Evolutionary conservation across 108 stramenopile species (phyloP).

Genomic region (Chaetoceros tenuissimus): DNA sequence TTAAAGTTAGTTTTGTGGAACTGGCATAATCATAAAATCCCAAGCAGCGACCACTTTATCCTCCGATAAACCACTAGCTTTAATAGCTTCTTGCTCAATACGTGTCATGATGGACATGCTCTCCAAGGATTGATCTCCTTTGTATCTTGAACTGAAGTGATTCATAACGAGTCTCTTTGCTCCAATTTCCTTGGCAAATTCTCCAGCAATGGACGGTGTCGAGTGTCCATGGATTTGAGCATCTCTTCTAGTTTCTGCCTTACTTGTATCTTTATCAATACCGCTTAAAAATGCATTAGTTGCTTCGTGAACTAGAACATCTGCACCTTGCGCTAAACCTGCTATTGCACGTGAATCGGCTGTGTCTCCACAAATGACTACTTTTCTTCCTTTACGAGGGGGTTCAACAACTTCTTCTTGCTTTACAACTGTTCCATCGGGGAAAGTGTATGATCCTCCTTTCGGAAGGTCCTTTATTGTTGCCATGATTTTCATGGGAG

Average conservation of each 20-base stretch:
- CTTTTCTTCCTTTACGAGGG: slow-evolving; percentile 75
- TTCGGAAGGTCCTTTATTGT: slow-evolving; percentile 69
- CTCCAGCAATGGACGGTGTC: slow-evolving; percentile 76
- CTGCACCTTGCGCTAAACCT: slow-evolving; percentile 56
- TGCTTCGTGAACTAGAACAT: slow-evolving; percentile 87
- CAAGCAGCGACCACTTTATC: slow-evolving; percentile 71
- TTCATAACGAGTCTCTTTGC: slow-evolving; percentile 75
- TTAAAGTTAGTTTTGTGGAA: slow-evolving; percentile 32
- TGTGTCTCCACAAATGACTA: slow-evolving; percentile 93
- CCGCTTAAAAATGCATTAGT: slow-evolving; percentile 74
- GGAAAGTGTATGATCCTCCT: slow-evolving; percentile 76
- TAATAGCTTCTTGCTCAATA: slow-evolving; percentile 73
- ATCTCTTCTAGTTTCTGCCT: slow-evolving; percentile 45
- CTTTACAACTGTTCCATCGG: slow-evolving; percentile 79
- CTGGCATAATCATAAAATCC: slow-evolving; percentile 77
- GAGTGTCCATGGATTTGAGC: slow-evolving; percentile 80
- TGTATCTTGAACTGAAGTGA: slow-evolving; percentile 79
- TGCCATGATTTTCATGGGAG: slow-evolving; percentile 82
- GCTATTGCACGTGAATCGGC: slow-evolving; percentile 50
- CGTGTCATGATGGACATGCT: slow-evolving; percentile 74
- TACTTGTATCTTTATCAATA: slow-evolving; percentile 53
- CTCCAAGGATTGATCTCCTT: slow-evolving; percentile 66
- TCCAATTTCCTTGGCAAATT: slow-evolving; percentile 51
- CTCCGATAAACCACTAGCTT: slow-evolving; percentile 47
- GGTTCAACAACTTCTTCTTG: slow-evolving; percentile 80